These are phyloP conservation scores for Colletotrichum truncatum DNA, from an alignment of 2,329 filamentous ascomycete genomes.

Conservation along the genomic window DNA sequence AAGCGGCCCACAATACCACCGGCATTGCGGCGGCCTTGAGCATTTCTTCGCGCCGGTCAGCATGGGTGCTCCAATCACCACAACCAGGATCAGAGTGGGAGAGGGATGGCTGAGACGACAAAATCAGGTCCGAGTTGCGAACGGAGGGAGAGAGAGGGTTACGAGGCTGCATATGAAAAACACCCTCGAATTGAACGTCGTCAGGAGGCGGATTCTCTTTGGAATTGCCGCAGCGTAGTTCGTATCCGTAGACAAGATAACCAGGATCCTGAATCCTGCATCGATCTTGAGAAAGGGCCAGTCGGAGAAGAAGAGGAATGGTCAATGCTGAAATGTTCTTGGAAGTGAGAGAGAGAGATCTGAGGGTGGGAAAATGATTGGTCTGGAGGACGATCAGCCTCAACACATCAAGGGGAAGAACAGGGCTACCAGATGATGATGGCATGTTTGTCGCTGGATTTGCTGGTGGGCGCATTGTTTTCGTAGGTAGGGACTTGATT, in stretches of 20 bases:
- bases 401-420: neutral
- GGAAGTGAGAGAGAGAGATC: neutral
- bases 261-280: neutral
- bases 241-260: neutral
- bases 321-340: neutral
- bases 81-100: too few species aligned
- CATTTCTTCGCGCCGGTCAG: neutral
- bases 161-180: neutral
- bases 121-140: too few species aligned
- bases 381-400: neutral
- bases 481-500: neutral
- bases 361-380: neutral
- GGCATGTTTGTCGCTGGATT: neutral
- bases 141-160: fast-evolving
- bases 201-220: neutral
- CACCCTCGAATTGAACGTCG: neutral
- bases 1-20: neutral
- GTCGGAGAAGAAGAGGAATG: neutral
- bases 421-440: neutral
- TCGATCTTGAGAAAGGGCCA: neutral
- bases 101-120: neutral
- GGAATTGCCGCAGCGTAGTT: fast-evolving
- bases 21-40: neutral
- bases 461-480: too few species aligned
- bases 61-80: neutral